Evolutionary conservation across 352 stramenopile species (phyloP), one percentile per base, ranked within the genome.

Genomic region (Peronospora belbahrii): DNA sequence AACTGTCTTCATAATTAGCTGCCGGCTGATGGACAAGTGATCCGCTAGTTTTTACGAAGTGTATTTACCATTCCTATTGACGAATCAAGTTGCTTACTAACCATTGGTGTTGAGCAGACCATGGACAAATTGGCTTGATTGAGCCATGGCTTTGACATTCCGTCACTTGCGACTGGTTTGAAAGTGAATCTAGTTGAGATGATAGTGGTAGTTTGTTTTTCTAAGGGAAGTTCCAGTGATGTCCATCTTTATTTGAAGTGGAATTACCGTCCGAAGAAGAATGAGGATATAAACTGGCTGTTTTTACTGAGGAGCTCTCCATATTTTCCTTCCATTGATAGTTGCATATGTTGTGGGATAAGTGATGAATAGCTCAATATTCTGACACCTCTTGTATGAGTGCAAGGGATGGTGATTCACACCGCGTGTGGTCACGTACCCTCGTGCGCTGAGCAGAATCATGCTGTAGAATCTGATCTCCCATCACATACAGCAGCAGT

Each of bases 331-430:
- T n/a, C n/a, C n/a, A n/a, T n/a, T n/a, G n/a, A n/a, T n/a, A n/a
- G n/a, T n/a, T 62, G 38, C n/a, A 9, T 63, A 23, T 53, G 6
- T 43, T 9, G 17, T 65, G 49, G 55, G 54, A 67, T 48, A 78
- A 79, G 48, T 87, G 78, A 90, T 90, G 78, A 90, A 87, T 85
- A 86, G 78, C 78, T 86, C 75, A 67, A 71, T 74, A 81, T 86
- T 88, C 78, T 90, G 78, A 90, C 78, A 90, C 78, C 78, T 90
- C 78, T 90, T 90, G 78, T 90, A 88, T 90, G 78, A 90, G 78
- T 84, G 70, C 62, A 54, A 44, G 48, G 60, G 52, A 69, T 62
- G 61, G 41, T 42, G 36, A 60, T 42, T 62, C 48, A 52, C 73
- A 88, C 73, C 70, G 72, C 72, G 73, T 85, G 76, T 38, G 25